Percentiles rank a stretch among this genome's conserved stretches.
Conservation (phyloP, 2,329 filamentous ascomycete genomes). For the Ascochyta lentis region DNA sequence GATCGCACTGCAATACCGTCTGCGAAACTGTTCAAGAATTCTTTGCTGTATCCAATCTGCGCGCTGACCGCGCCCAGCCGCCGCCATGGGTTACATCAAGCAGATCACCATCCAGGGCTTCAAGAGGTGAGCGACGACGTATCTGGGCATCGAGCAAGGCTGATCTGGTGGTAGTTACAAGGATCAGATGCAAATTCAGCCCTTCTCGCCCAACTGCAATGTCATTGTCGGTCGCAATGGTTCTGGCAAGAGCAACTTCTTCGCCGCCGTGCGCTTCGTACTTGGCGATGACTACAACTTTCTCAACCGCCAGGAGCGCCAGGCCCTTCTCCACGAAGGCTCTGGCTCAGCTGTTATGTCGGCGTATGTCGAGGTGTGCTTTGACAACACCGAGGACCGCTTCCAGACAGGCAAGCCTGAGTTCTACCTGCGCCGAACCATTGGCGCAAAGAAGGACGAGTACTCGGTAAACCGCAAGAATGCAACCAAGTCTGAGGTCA, state of each 20-base stretch:
- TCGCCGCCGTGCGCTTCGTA: constrained; percentile 97
- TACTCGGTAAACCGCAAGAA: constrained; percentile 98
- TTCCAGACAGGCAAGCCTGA: constrained; percentile 94
- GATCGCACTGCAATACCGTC: constrained; percentile 17
- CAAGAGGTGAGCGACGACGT: constrained; percentile 74
- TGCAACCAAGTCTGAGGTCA: constrained; percentile 90
- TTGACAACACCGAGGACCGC: constrained; percentile 95
- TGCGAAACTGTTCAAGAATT: not conserved
- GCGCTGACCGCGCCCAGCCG: constrained; percentile 23
- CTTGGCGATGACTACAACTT: constrained; percentile 97
- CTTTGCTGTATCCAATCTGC: not conserved
- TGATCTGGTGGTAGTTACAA: constrained; percentile 76
- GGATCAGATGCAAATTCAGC: constrained; percentile 98
- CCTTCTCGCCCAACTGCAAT: constrained; percentile 96
- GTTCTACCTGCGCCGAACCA: constrained; percentile 88
- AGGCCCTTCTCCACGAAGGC: constrained; percentile 95
- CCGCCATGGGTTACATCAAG: constrained; percentile 76
- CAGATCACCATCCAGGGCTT: constrained; percentile 99
- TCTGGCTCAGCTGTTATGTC: constrained; percentile 98
- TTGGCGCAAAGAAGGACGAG: constrained; percentile 97
- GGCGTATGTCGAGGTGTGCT: constrained; percentile 98
- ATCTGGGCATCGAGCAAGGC: not conserved
- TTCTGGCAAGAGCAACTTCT: constrained; percentile 99
- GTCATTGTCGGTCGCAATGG: constrained; percentile 99
- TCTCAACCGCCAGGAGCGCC: constrained; percentile 93